A percentile compares a stretch with the other conserved stretches of the same genome.
These are phyloP conservation scores for Russula olivacea DNA, from an alignment of 768 basidiomycete species.

Conservation along the genomic window DNA sequence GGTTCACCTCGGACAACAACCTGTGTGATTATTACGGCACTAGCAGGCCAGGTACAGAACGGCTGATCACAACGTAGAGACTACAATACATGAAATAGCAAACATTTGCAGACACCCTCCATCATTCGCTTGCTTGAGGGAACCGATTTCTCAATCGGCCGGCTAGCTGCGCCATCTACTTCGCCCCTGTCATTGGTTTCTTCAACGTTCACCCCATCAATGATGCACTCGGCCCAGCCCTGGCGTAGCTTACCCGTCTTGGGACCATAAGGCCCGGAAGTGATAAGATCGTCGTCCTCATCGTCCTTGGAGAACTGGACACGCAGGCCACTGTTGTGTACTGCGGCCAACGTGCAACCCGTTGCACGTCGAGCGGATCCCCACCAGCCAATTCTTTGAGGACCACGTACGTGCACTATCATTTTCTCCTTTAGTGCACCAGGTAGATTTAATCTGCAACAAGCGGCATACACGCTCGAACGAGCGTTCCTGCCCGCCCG, in stretches of 20 bases:
- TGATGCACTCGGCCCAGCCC: conserved; percentile 13
- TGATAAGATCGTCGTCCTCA: conserved; percentile 38
- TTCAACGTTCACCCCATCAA: conserved; percentile 4
- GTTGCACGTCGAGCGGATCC: conserved; percentile 65
- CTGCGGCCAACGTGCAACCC: conserved; percentile 75
- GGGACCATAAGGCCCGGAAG: conserved; percentile 24
- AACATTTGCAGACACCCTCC: neutral
- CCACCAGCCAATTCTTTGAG: conserved; percentile 69
- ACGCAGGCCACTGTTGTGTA: conserved; percentile 40
- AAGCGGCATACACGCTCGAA: conserved; percentile 60
- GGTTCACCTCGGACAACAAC: neutral
- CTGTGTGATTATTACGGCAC: too few species aligned
- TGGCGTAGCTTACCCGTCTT: conserved; percentile 21
- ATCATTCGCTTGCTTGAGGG: neutral
- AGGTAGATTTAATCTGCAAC: conserved; percentile 41
- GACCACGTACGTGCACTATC: conserved; percentile 64
- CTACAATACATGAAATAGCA: neutral
- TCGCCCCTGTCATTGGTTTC: neutral
- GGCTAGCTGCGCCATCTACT: neutral
- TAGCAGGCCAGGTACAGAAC: too few species aligned
- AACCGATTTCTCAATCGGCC: neutral
- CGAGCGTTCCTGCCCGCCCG: conserved; percentile 43
- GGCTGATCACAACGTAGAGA: neutral
- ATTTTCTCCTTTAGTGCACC: neutral
- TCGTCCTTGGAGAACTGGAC: conserved; percentile 57